These are phyloP conservation scores for Pythium myriotylum DNA, from an alignment of 352 stramenopile species.

Conservation along the genomic window DNA sequence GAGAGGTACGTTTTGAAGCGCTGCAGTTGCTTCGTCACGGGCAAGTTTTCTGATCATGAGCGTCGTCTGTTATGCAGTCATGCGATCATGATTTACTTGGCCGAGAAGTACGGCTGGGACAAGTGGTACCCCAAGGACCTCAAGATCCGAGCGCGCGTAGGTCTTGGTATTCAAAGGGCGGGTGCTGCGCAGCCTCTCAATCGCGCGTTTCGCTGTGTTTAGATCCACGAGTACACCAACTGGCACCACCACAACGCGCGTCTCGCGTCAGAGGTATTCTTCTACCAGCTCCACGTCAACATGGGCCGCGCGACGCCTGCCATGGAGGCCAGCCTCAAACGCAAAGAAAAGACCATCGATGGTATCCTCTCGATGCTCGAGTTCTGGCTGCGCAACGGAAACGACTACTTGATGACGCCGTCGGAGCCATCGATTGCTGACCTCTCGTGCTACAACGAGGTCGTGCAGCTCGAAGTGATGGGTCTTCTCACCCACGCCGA, in stretches of 20 bases:
- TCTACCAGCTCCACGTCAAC: conserved; percentile 65
- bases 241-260: conserved; percentile 80
- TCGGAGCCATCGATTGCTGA: conserved; percentile 62
- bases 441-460: conserved; percentile 81
- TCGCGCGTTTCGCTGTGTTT: too few species aligned
- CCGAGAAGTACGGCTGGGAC: conserved; percentile 68
- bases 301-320: conserved; percentile 44
- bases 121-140: conserved; percentile 60
- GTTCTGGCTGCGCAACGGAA: conserved; percentile 66
- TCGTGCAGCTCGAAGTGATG: conserved; percentile 77
- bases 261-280: conserved; percentile 61
- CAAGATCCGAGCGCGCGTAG: conserved; percentile 64
- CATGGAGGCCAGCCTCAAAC: conserved; percentile 50
- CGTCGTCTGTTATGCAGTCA: too few species aligned
- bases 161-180: conserved; percentile 5
- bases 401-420: conserved; percentile 61
- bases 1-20: conserved; percentile 41
- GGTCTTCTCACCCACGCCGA: conserved; percentile 46
- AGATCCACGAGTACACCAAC: conserved; percentile 83
- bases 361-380: conserved; percentile 68
- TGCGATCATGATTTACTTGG: conserved; percentile 75
- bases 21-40: background rate
- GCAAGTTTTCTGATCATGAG: too few species aligned
- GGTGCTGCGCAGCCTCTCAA: too few species aligned
- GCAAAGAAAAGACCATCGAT: conserved; percentile 56